Percentiles rank a stretch among this genome's conserved stretches.
Conservation (phyloP, 371 early-diverging fungal genomes). For the Circinella umbellata region DNA sequence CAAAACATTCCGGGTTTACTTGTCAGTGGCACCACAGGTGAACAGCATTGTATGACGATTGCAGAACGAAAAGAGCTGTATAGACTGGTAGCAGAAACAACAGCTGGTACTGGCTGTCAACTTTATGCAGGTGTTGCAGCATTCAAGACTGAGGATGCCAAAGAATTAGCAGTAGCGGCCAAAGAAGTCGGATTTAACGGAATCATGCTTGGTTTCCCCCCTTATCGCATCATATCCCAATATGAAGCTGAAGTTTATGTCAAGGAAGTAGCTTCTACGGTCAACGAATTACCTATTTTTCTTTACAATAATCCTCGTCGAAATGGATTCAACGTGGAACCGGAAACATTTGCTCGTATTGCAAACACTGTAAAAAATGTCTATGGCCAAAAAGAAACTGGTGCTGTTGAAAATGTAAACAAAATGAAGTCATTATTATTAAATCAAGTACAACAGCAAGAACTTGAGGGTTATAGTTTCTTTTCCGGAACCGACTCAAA, state of each 20-base stretch:
- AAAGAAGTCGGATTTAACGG: slow-evolving; percentile 23
- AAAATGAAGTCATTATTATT: slow-evolving; percentile 15
- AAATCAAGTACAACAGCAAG: neutral
- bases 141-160: slow-evolving; percentile 36
- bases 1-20: slow-evolving; percentile 33
- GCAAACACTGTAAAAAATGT: slow-evolving; percentile 17
- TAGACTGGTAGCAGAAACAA: slow-evolving; percentile 11
- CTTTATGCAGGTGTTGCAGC: slow-evolving; percentile 39
- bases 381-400: slow-evolving; percentile 32
- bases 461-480: slow-evolving; percentile 13
- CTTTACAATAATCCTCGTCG: slow-evolving; percentile 36
- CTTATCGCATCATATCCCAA: slow-evolving; percentile 30
- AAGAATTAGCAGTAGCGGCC: slow-evolving; percentile 30
- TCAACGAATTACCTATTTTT: slow-evolving; percentile 26
- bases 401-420: slow-evolving; percentile 26
- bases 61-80: slow-evolving; percentile 33
- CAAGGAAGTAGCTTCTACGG: slow-evolving; percentile 21
- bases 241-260: slow-evolving; percentile 28
- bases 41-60: slow-evolving; percentile 38
- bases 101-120: slow-evolving; percentile 16
- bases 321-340: slow-evolving; percentile 27
- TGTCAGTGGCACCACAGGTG: slow-evolving; percentile 36
- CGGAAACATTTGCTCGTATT: slow-evolving; percentile 26
- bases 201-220: slow-evolving; percentile 44
- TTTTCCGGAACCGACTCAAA: slow-evolving; percentile 23